Evolutionary conservation across 1,284 basidiomycete species (phyloP).

Genomic region (Ceratobasidium sp.): DNA sequence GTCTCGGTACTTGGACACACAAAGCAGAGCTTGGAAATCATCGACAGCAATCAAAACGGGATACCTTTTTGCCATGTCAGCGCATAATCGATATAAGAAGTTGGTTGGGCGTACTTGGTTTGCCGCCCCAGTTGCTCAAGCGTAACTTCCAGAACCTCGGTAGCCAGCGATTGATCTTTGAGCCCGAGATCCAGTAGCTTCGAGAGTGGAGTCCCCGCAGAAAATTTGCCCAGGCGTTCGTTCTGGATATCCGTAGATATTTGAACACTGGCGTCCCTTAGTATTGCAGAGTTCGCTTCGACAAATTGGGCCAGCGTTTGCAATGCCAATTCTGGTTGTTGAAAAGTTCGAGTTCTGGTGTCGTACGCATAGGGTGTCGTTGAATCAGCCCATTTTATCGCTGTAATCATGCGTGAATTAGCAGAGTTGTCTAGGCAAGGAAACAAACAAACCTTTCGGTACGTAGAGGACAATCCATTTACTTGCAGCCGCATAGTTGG

Average conservation of each 20-base stretch:
- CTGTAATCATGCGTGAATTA: conserved; percentile 49
- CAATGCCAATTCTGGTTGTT: conserved; percentile 72
- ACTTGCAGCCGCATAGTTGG: conserved; percentile 72
- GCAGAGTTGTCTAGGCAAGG: background rate
- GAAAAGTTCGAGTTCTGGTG: conserved; percentile 74
- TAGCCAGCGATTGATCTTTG: conserved; percentile 63
- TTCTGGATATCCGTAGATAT: conserved; percentile 50
- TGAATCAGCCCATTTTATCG: conserved; percentile 78
- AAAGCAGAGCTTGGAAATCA: conserved; percentile 84
- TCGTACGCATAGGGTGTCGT: conserved; percentile 80
- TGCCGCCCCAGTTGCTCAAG: conserved; percentile 74
- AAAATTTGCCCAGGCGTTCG: conserved; percentile 53
- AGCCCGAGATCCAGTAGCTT: conserved; percentile 68
- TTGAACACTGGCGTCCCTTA: conserved; percentile 22
- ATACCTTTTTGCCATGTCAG: too few species aligned
- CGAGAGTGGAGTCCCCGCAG: conserved; percentile 59
- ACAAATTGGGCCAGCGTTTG: conserved; percentile 67
- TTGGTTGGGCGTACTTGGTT: conserved; percentile 62
- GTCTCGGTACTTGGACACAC: conserved; percentile 75
- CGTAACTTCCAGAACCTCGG: conserved; percentile 69
- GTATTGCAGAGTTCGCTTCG: conserved; percentile 56
- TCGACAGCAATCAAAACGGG: conserved; percentile 89
- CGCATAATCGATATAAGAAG: too few species aligned
- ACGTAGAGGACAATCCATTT: conserved; percentile 90
- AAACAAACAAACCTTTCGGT: conserved; percentile 67